These are phyloP conservation scores for Fusarium albosuccineum DNA, from an alignment of 2,329 filamentous ascomycete species.

Conservation along the genomic window DNA sequence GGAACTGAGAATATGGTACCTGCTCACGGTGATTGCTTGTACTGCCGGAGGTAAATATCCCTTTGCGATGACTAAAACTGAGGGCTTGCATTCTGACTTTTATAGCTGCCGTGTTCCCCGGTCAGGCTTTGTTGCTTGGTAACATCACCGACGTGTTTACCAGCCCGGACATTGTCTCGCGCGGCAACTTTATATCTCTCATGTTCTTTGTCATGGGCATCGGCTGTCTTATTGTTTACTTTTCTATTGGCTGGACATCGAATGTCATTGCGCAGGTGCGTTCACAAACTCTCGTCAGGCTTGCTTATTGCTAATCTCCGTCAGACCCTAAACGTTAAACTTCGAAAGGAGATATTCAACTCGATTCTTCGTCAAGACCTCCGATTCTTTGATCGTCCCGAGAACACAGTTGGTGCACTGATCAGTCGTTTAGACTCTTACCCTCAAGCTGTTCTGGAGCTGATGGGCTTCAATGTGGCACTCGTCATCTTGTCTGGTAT, in stretches of 20 bases:
- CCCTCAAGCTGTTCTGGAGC: constrained; percentile 53
- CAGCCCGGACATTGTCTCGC: constrained; percentile 46
- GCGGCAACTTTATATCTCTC: constrained; percentile 64
- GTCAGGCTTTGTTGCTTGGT: constrained; percentile 57
- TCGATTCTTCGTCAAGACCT: constrained; percentile 45
- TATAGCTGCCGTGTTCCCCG: constrained; percentile 46
- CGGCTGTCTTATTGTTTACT: constrained; percentile 58
- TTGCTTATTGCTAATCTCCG: background rate
- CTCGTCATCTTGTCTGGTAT: constrained; percentile 52
- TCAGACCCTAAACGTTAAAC: background rate
- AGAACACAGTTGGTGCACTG: constrained; percentile 54
- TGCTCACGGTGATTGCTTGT: background rate
- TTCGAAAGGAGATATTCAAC: constrained; percentile 15
- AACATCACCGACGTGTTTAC: constrained; percentile 53
- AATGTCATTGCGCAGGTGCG: constrained; percentile 42
- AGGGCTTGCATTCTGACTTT: background rate
- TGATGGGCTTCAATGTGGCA: constrained; percentile 56
- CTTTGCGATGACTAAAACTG: background rate
- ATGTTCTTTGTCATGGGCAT: constrained; percentile 66
- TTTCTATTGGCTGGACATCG: constrained; percentile 50
- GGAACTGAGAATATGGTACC: constrained; percentile 12
- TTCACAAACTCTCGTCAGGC: no score
- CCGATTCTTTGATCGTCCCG: constrained; percentile 55
- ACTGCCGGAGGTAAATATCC: constrained; percentile 31
- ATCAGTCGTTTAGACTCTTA: constrained; percentile 51